phyloP scores from a whole-genome alignment of 2,329 filamentous ascomycete genomes.

The Fusarium sp. region DNA sequence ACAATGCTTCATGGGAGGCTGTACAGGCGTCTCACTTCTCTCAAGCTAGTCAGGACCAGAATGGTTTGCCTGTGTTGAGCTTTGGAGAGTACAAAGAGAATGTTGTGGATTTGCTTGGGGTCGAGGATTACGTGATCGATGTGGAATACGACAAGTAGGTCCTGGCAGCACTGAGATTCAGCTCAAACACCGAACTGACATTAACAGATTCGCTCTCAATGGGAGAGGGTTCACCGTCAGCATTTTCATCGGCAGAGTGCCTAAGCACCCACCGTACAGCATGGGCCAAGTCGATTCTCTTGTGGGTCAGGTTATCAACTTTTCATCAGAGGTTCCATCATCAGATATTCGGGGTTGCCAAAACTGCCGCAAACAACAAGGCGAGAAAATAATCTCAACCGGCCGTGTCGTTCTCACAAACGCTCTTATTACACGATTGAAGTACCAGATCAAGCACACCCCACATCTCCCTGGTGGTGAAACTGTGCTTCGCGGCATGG shows the following conservation, averaged over 20 bases:
- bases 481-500: neutral
- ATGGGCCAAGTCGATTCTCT: neutral
- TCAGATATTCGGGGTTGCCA: neutral
- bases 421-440: constrained; percentile 4
- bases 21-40: neutral
- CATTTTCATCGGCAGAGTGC: neutral
- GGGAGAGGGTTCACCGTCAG: neutral
- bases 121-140: neutral
- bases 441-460: neutral
- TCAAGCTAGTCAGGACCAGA: neutral
- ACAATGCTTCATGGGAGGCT: neutral
- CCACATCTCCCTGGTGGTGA: neutral
- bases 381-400: neutral
- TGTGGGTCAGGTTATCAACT: neutral
- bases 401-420: neutral
- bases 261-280: neutral
- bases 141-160: neutral
- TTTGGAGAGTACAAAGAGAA: neutral
- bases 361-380: neutral
- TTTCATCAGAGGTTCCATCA: neutral
- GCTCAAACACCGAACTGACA: no score
- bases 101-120: neutral
- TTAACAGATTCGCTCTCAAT: neutral
- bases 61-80: neutral
- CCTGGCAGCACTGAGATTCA: no score